phyloP scores from a whole-genome alignment of 2,329 filamentous ascomycete genomes.

The Pseudogymnoascus sp. region DNA sequence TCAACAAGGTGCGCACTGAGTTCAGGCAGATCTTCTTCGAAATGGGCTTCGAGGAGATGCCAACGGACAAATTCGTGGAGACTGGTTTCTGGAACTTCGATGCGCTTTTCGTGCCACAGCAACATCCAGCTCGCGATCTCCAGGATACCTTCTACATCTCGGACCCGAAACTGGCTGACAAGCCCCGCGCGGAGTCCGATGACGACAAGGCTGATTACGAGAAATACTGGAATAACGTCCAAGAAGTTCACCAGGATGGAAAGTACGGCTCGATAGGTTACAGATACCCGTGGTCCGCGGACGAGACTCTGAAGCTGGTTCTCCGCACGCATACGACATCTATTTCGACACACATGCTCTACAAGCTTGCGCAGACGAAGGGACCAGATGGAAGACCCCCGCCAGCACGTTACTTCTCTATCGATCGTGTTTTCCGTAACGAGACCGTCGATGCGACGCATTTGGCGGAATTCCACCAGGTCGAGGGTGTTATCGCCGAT shows the following conservation, averaged over 20 bases:
- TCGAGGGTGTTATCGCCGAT: conserved; percentile 97
- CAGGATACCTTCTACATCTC: conserved; percentile 99
- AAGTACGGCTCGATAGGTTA: conserved; percentile 96
- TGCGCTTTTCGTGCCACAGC: conserved; percentile 90
- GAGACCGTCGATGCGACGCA: conserved; percentile 96
- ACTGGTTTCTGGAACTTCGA: conserved; percentile 99
- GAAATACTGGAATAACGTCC: conserved; percentile 81
- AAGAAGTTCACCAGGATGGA: conserved; percentile 79
- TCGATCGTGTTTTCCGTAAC: conserved; percentile 96
- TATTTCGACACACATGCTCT: conserved; percentile 81
- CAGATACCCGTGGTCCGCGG: conserved; percentile 84
- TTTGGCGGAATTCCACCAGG: conserved; percentile 95
- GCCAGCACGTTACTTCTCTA: conserved; percentile 91
- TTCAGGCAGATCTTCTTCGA: conserved; percentile 99
- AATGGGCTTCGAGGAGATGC: conserved; percentile 98
- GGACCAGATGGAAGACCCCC: conserved; percentile 60
- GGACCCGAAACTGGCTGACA: conserved; percentile 71
- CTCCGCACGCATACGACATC: conserved; percentile 95
- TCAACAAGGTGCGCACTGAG: conserved; percentile 93
- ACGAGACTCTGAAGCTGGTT: conserved; percentile 80
- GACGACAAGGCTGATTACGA: conserved; percentile 63
- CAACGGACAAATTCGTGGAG: conserved; percentile 86
- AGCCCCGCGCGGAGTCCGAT: conserved; percentile 49
- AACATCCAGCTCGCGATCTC: conserved; percentile 93
- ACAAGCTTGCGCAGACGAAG: conserved; percentile 77